A percentile compares a stretch with the other conserved stretches of the same genome.
phyloP scores from a whole-genome alignment of 495 filamentous ascomycete genomes.

The Aspergillus panamensis region DNA sequence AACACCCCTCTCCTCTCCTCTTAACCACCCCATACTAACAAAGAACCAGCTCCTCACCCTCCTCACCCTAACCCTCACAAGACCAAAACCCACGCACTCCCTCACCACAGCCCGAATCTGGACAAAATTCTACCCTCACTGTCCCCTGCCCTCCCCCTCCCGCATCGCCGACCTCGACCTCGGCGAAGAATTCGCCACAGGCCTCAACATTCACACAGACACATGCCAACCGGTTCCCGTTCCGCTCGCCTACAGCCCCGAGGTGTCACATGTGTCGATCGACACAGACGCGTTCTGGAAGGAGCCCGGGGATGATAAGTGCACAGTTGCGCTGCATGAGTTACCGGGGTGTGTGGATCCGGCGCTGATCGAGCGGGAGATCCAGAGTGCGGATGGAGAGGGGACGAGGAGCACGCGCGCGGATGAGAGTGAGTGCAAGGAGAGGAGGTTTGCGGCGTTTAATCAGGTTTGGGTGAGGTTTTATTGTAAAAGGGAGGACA shows the following conservation, averaged over 20 bases:
- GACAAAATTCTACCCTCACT: constrained; percentile 39
- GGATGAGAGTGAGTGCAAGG: constrained; percentile 28
- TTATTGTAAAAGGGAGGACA: constrained; percentile 22
- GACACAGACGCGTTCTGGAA: constrained; percentile 27
- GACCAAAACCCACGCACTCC: constrained; percentile 23
- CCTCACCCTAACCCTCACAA: constrained; percentile 26
- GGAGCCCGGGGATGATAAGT: constrained; percentile 24
- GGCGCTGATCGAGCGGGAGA: constrained; percentile 27
- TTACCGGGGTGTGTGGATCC: constrained; percentile 33
- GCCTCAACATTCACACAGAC: constrained; percentile 26
- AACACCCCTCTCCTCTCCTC: constrained; percentile 17
- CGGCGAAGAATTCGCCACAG: constrained; percentile 26
- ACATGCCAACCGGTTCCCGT: constrained; percentile 33
- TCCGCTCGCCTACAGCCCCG: constrained; percentile 25
- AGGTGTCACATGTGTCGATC: constrained; percentile 34
- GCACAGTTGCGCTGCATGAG: constrained; percentile 40
- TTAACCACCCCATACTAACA: constrained; percentile 9
- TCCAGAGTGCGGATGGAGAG: constrained; percentile 19
- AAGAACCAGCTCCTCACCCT: constrained; percentile 9
- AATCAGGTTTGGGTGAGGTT: constrained; percentile 36
- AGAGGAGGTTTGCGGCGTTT: constrained; percentile 27
- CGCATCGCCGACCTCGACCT: constrained; percentile 29
- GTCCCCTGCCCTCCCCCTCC: constrained; percentile 19
- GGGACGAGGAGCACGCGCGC: not conserved
- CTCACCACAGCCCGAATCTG: constrained; percentile 29